Evolutionary conservation across 192 early-diverging fungal species (phyloP).

Genomic region (Coemansia umbellata): DNA sequence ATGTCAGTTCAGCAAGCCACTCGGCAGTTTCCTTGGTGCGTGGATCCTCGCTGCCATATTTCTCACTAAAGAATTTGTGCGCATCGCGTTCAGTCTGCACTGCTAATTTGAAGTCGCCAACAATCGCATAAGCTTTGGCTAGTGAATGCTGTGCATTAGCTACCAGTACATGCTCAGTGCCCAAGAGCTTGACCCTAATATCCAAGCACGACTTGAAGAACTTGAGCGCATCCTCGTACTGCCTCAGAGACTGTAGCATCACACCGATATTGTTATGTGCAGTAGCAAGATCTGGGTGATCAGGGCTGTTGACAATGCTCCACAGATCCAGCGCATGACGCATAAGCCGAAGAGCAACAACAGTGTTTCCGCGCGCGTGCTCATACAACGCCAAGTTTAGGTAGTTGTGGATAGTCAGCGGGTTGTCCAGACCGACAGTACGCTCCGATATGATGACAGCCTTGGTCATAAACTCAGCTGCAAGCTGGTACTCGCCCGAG

Average conservation of each 20-base stretch:
- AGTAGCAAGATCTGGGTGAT: slow-evolving; percentile 84
- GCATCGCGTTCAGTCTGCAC: slow-evolving; percentile 67
- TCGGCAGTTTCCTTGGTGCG: slow-evolving; percentile 66
- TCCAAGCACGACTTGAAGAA: slow-evolving; percentile 72
- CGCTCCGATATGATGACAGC: slow-evolving; percentile 85
- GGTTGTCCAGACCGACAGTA: slow-evolving; percentile 78
- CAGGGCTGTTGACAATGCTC: slow-evolving; percentile 69
- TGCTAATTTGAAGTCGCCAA: slow-evolving; percentile 74
- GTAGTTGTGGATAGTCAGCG: slow-evolving; percentile 86
- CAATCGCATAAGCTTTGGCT: slow-evolving; percentile 67
- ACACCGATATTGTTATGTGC: slow-evolving; percentile 64
- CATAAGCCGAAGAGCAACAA: slow-evolving; percentile 69
- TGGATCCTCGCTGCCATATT: slow-evolving; percentile 67
- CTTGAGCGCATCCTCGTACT: slow-evolving; percentile 55
- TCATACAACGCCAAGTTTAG: slow-evolving; percentile 90
- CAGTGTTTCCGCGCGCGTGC: slow-evolving; percentile 67
- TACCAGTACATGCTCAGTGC: slow-evolving; percentile 66
- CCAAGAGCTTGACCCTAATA: slow-evolving; percentile 64
- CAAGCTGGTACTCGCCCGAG: slow-evolving; percentile 63
- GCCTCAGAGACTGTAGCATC: slow-evolving; percentile 69
- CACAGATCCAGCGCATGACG: slow-evolving; percentile 78
- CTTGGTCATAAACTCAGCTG: slow-evolving; percentile 59
- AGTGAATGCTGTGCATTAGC: slow-evolving; percentile 68
- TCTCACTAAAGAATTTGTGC: slow-evolving; percentile 56
- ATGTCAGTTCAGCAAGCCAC: slow-evolving; percentile 65